Base-by-base conservation (phyloP, 495 filamentous ascomycete species). In the Emericellopsis terricola region DNA sequence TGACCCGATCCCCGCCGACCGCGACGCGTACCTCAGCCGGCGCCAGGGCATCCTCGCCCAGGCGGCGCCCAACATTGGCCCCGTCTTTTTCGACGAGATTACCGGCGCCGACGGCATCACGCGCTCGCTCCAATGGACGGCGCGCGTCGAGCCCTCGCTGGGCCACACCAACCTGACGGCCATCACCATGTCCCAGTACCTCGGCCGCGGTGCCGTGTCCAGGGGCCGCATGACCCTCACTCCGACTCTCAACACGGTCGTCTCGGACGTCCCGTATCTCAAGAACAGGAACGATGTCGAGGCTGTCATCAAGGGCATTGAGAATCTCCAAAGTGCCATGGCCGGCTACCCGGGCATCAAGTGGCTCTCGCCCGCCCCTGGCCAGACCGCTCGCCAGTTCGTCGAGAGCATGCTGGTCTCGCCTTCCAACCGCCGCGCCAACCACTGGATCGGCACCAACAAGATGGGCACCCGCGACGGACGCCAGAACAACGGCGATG, bases 391-490 rank as follows among this genome's bases (percentile, higher is more conserved):
- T 1, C 43, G 59, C 14, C 57, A 66, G 1, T 73, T 73, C 45
- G 64, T 73, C 23, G 62, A 69, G 29, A 38, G 32, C 23, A 60
- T 64, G 31, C 49, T 57, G 21, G 58, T 61, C 33, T 67, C 69
- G 41, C 50, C 68, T 26, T 58, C 65, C 19, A 63, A 65, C 32
- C 68, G 69, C 15, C 57, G 71, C 19, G 57, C 76, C 38, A 81
- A 77, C 52, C 79, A 83, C 62, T 83, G 77, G 74, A 64, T 78
- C 40, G 42, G 60, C n/a, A 64, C 59, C 4, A 42, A 41, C 41
- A 80, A 78, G 61, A 57, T 83, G 39, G 77, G 78, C 28, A 51
- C 52, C 17, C 72, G 81, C 47, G 72, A 77, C 43, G 78, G 78
- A 15, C 65, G 73, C 16, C 19, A 34, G 21, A 58, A 49, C 16